phyloP scores from a whole-genome alignment of 1,139 yeast species.

The Candida frijolesensis region DNA sequence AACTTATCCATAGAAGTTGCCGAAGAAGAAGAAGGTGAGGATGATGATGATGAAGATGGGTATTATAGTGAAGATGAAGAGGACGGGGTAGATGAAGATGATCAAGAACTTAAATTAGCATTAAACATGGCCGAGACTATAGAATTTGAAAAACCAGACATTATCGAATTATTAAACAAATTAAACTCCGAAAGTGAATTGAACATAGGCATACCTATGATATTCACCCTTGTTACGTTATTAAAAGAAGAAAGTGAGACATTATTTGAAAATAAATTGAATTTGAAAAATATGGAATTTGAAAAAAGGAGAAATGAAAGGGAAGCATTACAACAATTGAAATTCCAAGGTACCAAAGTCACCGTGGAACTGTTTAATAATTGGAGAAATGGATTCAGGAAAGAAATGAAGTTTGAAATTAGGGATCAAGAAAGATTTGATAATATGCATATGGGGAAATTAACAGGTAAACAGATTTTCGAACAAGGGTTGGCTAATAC shows the following conservation, averaged over 20 bases:
- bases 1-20: conserved; percentile 44
- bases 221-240: conserved; percentile 74
- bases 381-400: conserved; percentile 73
- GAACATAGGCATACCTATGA: conserved; percentile 84
- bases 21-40: conserved; percentile 41
- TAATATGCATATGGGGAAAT: conserved; percentile 69
- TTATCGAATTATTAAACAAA: conserved; percentile 38
- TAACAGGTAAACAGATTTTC: conserved; percentile 87
- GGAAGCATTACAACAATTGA: conserved; percentile 71
- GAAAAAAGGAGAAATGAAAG: conserved; percentile 59
- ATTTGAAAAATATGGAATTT: conserved; percentile 55
- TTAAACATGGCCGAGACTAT: conserved; percentile 55
- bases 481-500: conserved; percentile 82
- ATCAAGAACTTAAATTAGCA: conserved; percentile 14
- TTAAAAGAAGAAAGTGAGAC: conserved; percentile 81
- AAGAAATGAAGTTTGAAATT: conserved; percentile 55
- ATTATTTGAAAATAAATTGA: conserved; percentile 58
- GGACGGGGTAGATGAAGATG: conserved; percentile 27
- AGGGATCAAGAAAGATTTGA: conserved; percentile 53
- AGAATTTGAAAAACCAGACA: conserved; percentile 50
- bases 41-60: conserved; percentile 31
- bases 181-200: conserved; percentile 67
- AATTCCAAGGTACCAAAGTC: conserved; percentile 78
- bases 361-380: conserved; percentile 66
- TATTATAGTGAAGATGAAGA: conserved; percentile 36